These are phyloP conservation scores for Lactarius akahatsu DNA, from an alignment of 768 basidiomycete species.

Conservation along the genomic window DNA sequence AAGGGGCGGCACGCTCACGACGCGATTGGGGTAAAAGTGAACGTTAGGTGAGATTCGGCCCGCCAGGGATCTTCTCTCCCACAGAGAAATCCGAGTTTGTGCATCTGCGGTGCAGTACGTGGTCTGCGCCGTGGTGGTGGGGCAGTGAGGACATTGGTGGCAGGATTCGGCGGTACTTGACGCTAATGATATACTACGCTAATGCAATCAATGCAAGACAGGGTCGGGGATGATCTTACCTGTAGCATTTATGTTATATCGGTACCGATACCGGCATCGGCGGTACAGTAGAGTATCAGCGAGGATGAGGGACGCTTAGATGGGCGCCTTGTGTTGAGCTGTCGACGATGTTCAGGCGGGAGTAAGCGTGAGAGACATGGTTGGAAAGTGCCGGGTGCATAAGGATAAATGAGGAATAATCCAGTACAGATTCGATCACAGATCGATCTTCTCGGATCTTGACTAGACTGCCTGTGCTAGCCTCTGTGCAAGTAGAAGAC, in stretches of 20 bases:
- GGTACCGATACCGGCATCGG: neutral
- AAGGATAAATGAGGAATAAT: neutral
- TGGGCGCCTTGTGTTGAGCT: neutral
- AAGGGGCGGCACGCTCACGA: neutral
- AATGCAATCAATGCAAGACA: neutral
- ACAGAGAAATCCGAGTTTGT: neutral
- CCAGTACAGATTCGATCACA: neutral
- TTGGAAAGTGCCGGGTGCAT: neutral
- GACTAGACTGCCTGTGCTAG: neutral
- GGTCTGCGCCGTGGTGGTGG: neutral
- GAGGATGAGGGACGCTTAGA: neutral
- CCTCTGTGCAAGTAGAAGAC: neutral
- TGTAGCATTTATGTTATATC: neutral
- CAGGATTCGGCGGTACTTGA: neutral
- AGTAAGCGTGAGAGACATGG: neutral
- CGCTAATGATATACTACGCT: neutral
- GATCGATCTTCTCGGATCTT: conserved; percentile 3
- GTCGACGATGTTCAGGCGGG: neutral
- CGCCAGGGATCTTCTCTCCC: neutral
- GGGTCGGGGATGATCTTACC: no score
- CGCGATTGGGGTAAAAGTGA: neutral
- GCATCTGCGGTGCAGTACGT: neutral
- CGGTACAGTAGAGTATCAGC: neutral
- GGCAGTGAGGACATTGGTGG: neutral
- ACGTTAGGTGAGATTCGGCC: neutral